Percentiles rank a stretch among this genome's conserved stretches.
phyloP scores from a whole-genome alignment of 305 asterid genomes.

The Fraxinus velutina region DNA sequence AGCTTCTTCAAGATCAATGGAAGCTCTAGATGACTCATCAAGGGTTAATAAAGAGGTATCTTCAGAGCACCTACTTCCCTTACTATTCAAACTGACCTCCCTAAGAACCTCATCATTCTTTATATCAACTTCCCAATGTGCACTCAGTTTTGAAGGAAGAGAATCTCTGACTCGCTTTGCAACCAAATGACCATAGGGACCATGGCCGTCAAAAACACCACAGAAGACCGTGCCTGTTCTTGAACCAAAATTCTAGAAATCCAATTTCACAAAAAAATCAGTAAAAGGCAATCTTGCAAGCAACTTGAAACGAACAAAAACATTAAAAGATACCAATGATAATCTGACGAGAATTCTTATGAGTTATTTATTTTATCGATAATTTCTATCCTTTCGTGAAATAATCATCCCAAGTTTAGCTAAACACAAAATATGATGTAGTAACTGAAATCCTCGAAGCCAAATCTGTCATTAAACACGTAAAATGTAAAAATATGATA shows the following conservation, averaged over 20 bases:
- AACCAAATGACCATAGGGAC: conserved; percentile 84
- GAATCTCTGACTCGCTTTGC: conserved; percentile 77
- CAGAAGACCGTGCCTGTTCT: conserved; percentile 75
- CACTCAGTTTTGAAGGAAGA: conserved; percentile 69
- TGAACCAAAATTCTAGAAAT: conserved; percentile 73
- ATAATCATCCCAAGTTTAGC: not conserved
- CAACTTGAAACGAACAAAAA: conserved; percentile 4
- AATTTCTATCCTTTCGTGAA: not conserved
- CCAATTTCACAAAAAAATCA: conserved; percentile 24
- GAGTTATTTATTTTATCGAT: not conserved
- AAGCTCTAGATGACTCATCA: conserved; percentile 28
- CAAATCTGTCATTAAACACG: not conserved
- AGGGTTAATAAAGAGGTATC: conserved; percentile 44
- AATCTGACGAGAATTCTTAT: not conserved
- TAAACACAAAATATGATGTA: not conserved
- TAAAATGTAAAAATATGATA: not conserved
- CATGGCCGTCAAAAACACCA: conserved; percentile 91
- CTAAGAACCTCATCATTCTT: conserved; percentile 44
- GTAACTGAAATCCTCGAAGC: not conserved
- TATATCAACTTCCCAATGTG: conserved; percentile 56
- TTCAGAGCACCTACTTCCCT: conserved; percentile 48
- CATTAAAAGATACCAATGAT: not conserved
- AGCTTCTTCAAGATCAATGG: conserved; percentile 19
- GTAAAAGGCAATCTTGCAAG: conserved; percentile 12
- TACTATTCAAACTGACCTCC: conserved; percentile 40